phyloP scores from a whole-genome alignment of 2,329 filamentous ascomycete species.

The Colletotrichum navitas region DNA sequence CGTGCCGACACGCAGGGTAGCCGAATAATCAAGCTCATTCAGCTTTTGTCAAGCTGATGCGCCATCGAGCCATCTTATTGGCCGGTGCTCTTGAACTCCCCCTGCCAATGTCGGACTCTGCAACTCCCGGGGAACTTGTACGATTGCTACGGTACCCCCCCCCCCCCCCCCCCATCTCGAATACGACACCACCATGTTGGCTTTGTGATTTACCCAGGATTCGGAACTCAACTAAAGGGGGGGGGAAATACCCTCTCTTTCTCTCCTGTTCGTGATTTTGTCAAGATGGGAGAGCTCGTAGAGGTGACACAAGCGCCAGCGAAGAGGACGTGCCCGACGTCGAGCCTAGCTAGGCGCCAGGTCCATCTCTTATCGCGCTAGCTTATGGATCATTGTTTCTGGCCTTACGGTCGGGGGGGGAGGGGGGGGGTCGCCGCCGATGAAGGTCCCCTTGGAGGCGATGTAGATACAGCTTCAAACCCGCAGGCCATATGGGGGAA shows the following conservation, averaged over 20 bases:
- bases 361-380: not conserved
- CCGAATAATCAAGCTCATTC: conserved; percentile 6
- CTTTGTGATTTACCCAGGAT: not conserved
- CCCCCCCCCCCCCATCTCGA: not conserved
- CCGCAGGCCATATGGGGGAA: not conserved
- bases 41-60: not conserved
- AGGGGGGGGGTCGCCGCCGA: not conserved
- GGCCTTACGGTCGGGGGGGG: too few relatives aligned
- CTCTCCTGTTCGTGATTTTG: not conserved
- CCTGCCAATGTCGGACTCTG: not conserved
- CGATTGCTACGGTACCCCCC: not conserved
- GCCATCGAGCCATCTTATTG: not conserved
- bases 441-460: not conserved
- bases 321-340: not conserved
- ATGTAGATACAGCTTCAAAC: not conserved
- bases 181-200: not conserved
- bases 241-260: not conserved
- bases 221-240: not conserved
- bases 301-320: not conserved
- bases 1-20: not conserved
- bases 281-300: not conserved
- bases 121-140: not conserved
- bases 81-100: not conserved
- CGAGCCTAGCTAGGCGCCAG: not conserved
- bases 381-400: too few relatives aligned